Conservation (phyloP, 768 basidiomycete species). For the Psilocybe sp. region DNA sequence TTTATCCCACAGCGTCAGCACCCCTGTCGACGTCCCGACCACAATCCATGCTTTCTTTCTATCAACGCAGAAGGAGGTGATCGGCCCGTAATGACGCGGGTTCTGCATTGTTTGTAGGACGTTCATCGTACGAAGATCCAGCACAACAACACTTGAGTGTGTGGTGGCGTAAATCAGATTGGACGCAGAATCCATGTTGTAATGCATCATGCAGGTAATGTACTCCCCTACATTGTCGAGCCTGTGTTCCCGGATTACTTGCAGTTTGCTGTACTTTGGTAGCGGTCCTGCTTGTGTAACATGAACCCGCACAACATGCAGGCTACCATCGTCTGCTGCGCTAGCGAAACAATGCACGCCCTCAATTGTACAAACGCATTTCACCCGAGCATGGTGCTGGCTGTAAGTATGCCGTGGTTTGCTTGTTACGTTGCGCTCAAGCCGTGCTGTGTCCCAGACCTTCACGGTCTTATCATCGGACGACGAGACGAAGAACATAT, state of each 20-base stretch:
- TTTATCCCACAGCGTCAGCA: conserved; percentile 90
- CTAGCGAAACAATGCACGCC: conserved; percentile 87
- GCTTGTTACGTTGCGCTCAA: conserved; percentile 63
- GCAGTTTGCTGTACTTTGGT: conserved; percentile 82
- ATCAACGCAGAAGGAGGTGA: conserved; percentile 83
- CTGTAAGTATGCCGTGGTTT: conserved; percentile 61
- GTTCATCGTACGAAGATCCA: conserved; percentile 87
- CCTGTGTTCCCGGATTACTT: conserved; percentile 78
- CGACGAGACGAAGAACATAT: conserved; percentile 90
- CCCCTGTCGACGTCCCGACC: conserved; percentile 82
- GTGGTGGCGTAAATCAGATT: conserved; percentile 87
- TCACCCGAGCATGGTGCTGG: conserved; percentile 58
- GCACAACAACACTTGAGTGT: conserved; percentile 65
- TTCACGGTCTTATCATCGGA: conserved; percentile 95
- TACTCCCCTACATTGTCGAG: conserved; percentile 75
- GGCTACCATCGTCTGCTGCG: conserved; percentile 79
- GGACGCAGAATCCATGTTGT: conserved; percentile 72
- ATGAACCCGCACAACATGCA: conserved; percentile 84
- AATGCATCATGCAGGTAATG: conserved; percentile 82
- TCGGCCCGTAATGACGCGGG: conserved; percentile 82
- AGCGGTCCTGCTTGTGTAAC: conserved; percentile 61
- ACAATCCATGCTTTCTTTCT: conserved; percentile 85
- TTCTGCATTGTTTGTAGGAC: conserved; percentile 76
- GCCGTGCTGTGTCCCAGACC: conserved; percentile 88
- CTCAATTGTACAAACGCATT: conserved; percentile 78